Evolutionary conservation across 2,329 filamentous ascomycete genomes (phyloP).

Genomic region (Monilinia aucupariae): DNA sequence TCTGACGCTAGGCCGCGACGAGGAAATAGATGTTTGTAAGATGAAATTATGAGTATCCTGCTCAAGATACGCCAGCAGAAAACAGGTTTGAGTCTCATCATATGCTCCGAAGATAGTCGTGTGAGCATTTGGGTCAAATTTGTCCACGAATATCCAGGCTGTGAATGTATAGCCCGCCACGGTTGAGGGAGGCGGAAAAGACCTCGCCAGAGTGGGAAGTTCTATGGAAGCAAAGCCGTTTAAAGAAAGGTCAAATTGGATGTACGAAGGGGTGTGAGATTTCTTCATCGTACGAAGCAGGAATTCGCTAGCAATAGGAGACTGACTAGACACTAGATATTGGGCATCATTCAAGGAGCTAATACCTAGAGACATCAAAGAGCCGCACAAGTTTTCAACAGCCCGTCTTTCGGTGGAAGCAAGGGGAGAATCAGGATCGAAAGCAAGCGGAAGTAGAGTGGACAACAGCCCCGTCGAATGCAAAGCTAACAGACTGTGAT

Average conservation of each 20-base stretch:
- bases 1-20: conserved; percentile 79
- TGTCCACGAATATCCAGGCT: conserved; percentile 82
- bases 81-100: conserved; percentile 86
- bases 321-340: conserved; percentile 55
- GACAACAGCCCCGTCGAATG: conserved; percentile 68
- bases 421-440: conserved; percentile 47
- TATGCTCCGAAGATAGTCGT: conserved; percentile 96
- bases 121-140: conserved; percentile 77
- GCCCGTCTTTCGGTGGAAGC: conserved; percentile 51
- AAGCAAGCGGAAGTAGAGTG: conserved; percentile 58
- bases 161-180: conserved; percentile 82
- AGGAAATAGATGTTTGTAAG: conserved; percentile 87
- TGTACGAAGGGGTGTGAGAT: conserved; percentile 73
- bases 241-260: conserved; percentile 89
- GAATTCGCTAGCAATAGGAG: conserved; percentile 58
- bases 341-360: conserved; percentile 78
- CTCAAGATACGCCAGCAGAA: conserved; percentile 88
- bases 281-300: conserved; percentile 66
- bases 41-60: conserved; percentile 92
- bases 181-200: conserved; percentile 74
- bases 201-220: conserved; percentile 73
- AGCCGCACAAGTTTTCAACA: conserved; percentile 61
- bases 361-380: conserved; percentile 69
- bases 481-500: conserved; percentile 64
- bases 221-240: conserved; percentile 89